Conservation (phyloP, 2,329 filamentous ascomycete genomes). For the Alternaria tenuissima region DNA sequence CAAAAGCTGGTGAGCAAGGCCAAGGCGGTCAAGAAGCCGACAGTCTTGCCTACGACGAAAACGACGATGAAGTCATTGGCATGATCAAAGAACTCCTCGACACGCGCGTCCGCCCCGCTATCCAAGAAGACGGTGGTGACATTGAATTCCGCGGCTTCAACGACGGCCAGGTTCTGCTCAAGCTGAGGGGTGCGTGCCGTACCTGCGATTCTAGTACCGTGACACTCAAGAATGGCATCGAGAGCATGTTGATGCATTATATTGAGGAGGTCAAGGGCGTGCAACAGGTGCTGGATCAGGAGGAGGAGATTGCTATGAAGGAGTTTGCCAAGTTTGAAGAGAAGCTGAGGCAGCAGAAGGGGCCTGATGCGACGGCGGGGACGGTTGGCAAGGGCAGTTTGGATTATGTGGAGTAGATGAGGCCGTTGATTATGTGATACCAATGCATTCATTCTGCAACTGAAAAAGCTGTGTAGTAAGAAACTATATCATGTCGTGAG, state of each 20-base stretch:
- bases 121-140: constrained; percentile 97
- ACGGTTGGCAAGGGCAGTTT: constrained; percentile 62
- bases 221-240: constrained; percentile 96
- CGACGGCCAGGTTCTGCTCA: constrained; percentile 82
- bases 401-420: constrained; percentile 56
- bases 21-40: constrained; percentile 66
- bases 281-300: constrained; percentile 86
- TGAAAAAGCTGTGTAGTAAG: background rate
- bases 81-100: constrained; percentile 99
- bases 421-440: constrained; percentile 3
- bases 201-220: constrained; percentile 98
- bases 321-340: constrained; percentile 97
- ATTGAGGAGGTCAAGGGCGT: constrained; percentile 97
- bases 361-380: constrained; percentile 58
- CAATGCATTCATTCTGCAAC: constrained; percentile 8
- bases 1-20: constrained; percentile 61
- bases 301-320: constrained; percentile 84
- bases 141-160: constrained; percentile 95
- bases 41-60: constrained; percentile 82
- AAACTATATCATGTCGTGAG: background rate
- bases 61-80: constrained; percentile 91
- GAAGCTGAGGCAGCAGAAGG: constrained; percentile 71
- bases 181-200: constrained; percentile 89
- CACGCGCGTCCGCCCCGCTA: constrained; percentile 91
- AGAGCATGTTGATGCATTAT: constrained; percentile 93